Evolutionary conservation across 129 eudicot species (phyloP), one percentile per base, ranked within the genome.

Genomic region (Pulicaria dysenterica): DNA sequence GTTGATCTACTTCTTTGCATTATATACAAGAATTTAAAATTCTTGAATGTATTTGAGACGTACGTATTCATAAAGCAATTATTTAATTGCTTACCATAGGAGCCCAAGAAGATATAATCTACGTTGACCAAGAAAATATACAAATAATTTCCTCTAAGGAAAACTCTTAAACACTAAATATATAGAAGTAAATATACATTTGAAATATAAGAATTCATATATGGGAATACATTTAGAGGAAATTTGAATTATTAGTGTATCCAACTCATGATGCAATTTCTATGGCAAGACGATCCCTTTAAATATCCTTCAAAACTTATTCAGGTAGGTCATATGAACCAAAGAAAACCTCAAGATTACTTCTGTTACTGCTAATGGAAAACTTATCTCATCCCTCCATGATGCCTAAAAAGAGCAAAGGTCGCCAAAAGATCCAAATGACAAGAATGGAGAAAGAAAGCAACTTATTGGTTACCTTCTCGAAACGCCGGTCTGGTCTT

Each of bases 191-290:
- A n/a, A 73, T 73, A 24, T 61, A 24, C 43, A 38, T 58, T 73
- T 73, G 62, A 48, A 62, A 61, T 73, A 11, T 61, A 65, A 24
- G 41, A 61, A 73, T 36, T 13, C 39, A 7, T 47, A 61, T 8
- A 62, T 73, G 77, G 60, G 62, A 47, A 60, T 3, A 61, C 70
- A 61, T 73, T 73, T 47, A 72, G 58, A 58, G 58, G n/a, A n/a
- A n/a, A n/a, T n/a, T n/a, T n/a, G 68, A 45, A 59, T 45, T 4
- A 58, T 58, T 37, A 60, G 61, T 61, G 42, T 41, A 37, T 73
- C 58, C 60, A 73, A 11, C 60, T 4, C 51, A 54, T 70, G 40
- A 10, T 9, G 8, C 9, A 54, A 51, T 51, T 7, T 7, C 5
- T 69, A 8, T 36, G 31, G 6, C 49, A 40, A 2, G 42, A 53